A percentile compares a stretch with the other conserved stretches of the same genome.
phyloP scores from a whole-genome alignment of 805 yeast genomes.

The Candida patagonica region DNA sequence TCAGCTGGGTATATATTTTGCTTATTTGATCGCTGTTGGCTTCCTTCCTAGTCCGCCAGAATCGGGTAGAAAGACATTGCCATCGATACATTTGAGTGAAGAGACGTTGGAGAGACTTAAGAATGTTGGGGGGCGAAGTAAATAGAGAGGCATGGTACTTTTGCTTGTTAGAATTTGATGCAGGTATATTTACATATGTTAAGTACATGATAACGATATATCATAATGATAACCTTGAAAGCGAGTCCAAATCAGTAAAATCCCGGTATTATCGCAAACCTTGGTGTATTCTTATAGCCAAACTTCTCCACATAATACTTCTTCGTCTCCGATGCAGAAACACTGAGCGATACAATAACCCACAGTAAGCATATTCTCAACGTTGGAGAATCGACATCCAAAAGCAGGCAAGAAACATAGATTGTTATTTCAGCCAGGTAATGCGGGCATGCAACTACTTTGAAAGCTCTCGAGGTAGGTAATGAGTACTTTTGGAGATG shows the following conservation, averaged over 20 bases:
- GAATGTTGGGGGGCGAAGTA: constrained; percentile 10
- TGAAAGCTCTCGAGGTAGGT: constrained; percentile 39
- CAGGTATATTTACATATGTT: no score
- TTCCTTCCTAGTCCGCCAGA: constrained; percentile 59
- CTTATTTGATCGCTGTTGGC: constrained; percentile 72
- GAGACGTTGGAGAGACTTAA: constrained; percentile 7
- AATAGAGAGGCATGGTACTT: no score
- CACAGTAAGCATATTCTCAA: constrained; percentile 20
- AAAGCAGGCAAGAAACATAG: constrained; percentile 29
- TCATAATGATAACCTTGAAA: constrained; percentile 70
- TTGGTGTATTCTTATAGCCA: constrained; percentile 12
- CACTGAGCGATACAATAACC: constrained; percentile 36
- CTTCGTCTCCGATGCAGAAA: constrained; percentile 42
- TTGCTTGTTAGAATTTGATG: no score
- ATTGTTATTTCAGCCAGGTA: constrained; percentile 50
- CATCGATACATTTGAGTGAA: constrained; percentile 61
- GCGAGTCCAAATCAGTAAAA: constrained; percentile 7
- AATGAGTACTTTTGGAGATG: constrained; percentile 42
- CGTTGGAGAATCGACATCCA: constrained; percentile 13
- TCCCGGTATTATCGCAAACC: constrained; percentile 15
- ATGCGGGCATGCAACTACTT: constrained; percentile 46
- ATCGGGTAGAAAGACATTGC: constrained; percentile 27
- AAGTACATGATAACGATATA: no score
- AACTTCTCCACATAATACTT: constrained; percentile 31
- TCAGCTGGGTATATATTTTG: constrained; percentile 65